Evolutionary conservation across 2,329 filamentous ascomycete genomes (phyloP), one percentile per base, ranked within the genome.

Genomic region (Myriosclerotinia scirpicola): DNA sequence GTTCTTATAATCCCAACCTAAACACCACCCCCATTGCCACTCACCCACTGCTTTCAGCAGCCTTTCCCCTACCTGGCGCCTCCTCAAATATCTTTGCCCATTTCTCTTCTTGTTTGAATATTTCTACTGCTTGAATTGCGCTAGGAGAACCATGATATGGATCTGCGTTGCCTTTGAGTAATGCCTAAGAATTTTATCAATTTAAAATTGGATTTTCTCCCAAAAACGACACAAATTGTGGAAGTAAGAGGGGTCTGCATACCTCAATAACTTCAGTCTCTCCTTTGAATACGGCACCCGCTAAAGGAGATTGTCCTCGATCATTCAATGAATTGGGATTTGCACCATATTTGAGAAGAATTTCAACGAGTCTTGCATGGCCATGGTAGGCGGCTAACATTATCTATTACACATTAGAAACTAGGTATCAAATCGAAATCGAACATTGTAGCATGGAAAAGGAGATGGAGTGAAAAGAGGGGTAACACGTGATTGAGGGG

Each of bases 321-420:
- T 88, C 89, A 69, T 92, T 92, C 38, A 91, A 73, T 1, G 83
- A 80, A 75, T 92, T 90, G 0, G 88, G 82, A 72, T 91, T 87
- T 1, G 87, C 88, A 1, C 87, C 87, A 67, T 86, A 81, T 38
- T 84, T 79, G 1, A 91, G 76, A 14, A 92, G 81, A 67, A 89
- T 79, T 56, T 79, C 80, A 36, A 88, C 86, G 0, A 90, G 81
- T 0, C 83, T 80, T 1, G 83, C 80, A 65, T 91, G 86, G 14
- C 88, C 88, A 71, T 91, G 84, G 72, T 92, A 92, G 0, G 88
- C 83, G 0, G 89, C 86, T 1, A 92, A 83, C 90, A 92, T 92
- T 67, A 92, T 80, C 85, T 87, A 61, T 26, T 11, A 26, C 14
- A 36, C 36, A 11, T 67, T n/a, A 67, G 54, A 54, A 61, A 20